A percentile compares a stretch with the other conserved stretches of the same genome.
Evolutionary conservation across 371 early-diverging fungal genomes (phyloP).

Genomic region (Capillidium heterosporum): DNA sequence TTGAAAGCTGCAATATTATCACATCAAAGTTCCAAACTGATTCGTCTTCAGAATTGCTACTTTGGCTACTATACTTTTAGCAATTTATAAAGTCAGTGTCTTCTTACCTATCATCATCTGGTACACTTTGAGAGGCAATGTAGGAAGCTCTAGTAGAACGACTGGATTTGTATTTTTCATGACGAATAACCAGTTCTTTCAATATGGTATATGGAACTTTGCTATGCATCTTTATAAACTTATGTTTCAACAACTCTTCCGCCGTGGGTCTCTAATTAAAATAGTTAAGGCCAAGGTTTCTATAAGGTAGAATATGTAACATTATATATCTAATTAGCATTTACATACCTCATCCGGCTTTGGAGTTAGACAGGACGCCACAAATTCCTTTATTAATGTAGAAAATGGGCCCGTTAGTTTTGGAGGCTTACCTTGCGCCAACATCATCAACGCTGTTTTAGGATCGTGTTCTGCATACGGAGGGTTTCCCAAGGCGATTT

Average conservation of each 20-base stretch:
- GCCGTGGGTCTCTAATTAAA: conserved; percentile 3
- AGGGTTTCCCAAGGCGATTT: conserved; percentile 87
- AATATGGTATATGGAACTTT: conserved; percentile 18
- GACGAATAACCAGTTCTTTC: conserved; percentile 18
- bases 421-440: conserved; percentile 56
- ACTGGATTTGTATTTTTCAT: conserved; percentile 21
- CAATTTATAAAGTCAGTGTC: neutral
- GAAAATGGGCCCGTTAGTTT: conserved; percentile 54
- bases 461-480: conserved; percentile 87
- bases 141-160: neutral
- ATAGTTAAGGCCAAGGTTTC: neutral
- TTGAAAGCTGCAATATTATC: neutral
- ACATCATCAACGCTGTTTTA: conserved; percentile 72
- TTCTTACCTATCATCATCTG: neutral
- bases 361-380: conserved; percentile 64
- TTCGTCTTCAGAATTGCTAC: neutral
- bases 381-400: conserved; percentile 71
- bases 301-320: too few relatives aligned
- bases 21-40: conserved; percentile 5
- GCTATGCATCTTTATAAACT: conserved; percentile 18
- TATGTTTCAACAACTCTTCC: conserved; percentile 21
- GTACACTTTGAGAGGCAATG: neutral
- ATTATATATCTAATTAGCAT: neutral
- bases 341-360: conserved; percentile 54
- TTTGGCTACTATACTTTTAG: neutral